Evolutionary conservation across 2,329 filamentous ascomycete species (phyloP).

Genomic region (Corinectria fuckeliana): DNA sequence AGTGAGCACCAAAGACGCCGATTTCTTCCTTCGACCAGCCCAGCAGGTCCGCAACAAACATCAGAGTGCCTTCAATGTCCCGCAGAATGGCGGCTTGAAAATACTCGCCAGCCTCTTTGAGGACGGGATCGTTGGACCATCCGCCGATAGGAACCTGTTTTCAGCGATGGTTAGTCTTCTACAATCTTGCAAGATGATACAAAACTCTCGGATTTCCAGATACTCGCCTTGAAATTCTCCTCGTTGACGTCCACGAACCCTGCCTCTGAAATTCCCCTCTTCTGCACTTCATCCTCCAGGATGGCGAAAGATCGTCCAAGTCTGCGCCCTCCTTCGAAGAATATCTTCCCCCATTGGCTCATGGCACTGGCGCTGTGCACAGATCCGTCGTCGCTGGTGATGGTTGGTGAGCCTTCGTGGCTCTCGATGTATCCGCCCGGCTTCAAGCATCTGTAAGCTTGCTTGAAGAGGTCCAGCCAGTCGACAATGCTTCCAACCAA

Average conservation of each 20-base stretch:
- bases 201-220: no score
- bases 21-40: constrained; percentile 8
- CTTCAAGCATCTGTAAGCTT: constrained; percentile 57
- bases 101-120: neutral
- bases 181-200: neutral
- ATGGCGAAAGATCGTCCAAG: neutral
- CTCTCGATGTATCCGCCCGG: constrained; percentile 56
- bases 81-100: neutral
- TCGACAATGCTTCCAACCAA: constrained; percentile 62
- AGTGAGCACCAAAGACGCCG: neutral
- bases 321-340: constrained; percentile 28
- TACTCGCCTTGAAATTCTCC: neutral
- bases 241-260: neutral
- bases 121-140: neutral
- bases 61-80: neutral
- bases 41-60: neutral
- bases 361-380: constrained; percentile 31
- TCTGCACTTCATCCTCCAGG: neutral
- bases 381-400: constrained; percentile 37
- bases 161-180: neutral
- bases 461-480: constrained; percentile 59
- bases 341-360: constrained; percentile 30
- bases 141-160: neutral
- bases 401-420: constrained; percentile 30
- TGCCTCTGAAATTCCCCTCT: neutral